Base-by-base conservation (phyloP, 441 rosid genomes). In the Arabidopsis lyrata region DNA sequence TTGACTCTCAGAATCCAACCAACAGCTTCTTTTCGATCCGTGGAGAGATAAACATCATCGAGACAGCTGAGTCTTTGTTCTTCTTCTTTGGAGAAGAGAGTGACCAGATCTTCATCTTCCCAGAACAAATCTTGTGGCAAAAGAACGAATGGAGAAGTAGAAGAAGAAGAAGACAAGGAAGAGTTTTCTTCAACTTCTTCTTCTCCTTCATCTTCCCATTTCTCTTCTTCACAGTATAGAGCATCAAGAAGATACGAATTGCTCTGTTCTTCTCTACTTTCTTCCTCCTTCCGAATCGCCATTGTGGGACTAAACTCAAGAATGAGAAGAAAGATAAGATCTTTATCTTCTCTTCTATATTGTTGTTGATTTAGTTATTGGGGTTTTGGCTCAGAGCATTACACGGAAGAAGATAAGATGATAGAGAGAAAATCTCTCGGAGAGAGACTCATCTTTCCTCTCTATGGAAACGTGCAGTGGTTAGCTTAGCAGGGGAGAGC, bases 181-280 rank as follows among this genome's bases (percentile, higher is more conserved):
- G 72, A 79, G 63, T 41, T 38, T 53, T 68, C 64, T 77, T 81
- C 72, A 74, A 81, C 45, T 59, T 75, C 18, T 10, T 57, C 77
- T 20, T 24, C 88, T 18, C 82, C 90, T 7, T 82, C 39, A 35
- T 35, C 89, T 14, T 82, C 91, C 92, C 91, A 90, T 76, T 66
- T 82, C 78, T 83, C 94, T 63, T 93, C 98, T 54, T 89, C 90
- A 70, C 98, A 93, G 78, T 84, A 90, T 49, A 93, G 93, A 75
- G 90, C 82, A 76, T 90, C 97, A 15, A 87, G 81, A 76, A 85
- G 66, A 79, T 69, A 78, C 4, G 86, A 82, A 80, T 83, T 58
- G 78, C 62, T 76, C 8, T 63, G 81, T 13, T 79, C 83, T 72
- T 64, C 81, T 52, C 68, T 20, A 16, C 66, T 12, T 63, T 70